phyloP scores from a whole-genome alignment of 176 grass and related monocot genomes.

The Elaeis guineensis region DNA sequence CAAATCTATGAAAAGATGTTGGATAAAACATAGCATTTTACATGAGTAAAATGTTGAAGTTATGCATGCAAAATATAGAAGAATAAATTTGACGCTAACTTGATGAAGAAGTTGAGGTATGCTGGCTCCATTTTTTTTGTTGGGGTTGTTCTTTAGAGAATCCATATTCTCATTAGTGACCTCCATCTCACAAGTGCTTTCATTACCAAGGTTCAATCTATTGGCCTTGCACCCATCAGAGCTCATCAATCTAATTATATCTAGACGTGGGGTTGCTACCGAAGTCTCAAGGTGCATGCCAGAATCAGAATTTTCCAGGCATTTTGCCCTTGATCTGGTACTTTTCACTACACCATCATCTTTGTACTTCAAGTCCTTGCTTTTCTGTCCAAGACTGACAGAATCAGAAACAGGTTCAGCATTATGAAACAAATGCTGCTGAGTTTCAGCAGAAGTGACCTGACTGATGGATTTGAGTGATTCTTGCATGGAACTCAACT shows the following conservation, averaged over 20 bases:
- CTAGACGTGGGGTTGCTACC: slow-evolving; percentile 49
- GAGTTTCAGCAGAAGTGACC: slow-evolving; percentile 38
- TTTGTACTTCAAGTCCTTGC: slow-evolving; percentile 37
- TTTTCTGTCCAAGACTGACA: slow-evolving; percentile 29
- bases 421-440: slow-evolving; percentile 33
- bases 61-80: neutral
- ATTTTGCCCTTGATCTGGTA: slow-evolving; percentile 59
- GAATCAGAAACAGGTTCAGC: slow-evolving; percentile 20
- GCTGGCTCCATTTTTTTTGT: slow-evolving; percentile 51
- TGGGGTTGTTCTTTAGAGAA: slow-evolving; percentile 45
- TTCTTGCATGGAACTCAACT: slow-evolving; percentile 45
- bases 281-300: slow-evolving; percentile 51
- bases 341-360: slow-evolving; percentile 24
- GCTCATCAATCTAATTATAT: slow-evolving; percentile 38
- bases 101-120: slow-evolving; percentile 87
- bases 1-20: slow-evolving; percentile 45
- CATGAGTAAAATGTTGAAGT: no score
- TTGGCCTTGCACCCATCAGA: slow-evolving; percentile 57
- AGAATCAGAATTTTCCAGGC: slow-evolving; percentile 41
- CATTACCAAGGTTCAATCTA: slow-evolving; percentile 26
- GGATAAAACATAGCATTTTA: neutral
- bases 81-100: slow-evolving; percentile 32
- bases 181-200: slow-evolving; percentile 31
- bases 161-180: slow-evolving; percentile 18
- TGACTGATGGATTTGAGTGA: slow-evolving; percentile 25